Conservation (phyloP, 768 basidiomycete species). For the Leccinum variicolor region DNA sequence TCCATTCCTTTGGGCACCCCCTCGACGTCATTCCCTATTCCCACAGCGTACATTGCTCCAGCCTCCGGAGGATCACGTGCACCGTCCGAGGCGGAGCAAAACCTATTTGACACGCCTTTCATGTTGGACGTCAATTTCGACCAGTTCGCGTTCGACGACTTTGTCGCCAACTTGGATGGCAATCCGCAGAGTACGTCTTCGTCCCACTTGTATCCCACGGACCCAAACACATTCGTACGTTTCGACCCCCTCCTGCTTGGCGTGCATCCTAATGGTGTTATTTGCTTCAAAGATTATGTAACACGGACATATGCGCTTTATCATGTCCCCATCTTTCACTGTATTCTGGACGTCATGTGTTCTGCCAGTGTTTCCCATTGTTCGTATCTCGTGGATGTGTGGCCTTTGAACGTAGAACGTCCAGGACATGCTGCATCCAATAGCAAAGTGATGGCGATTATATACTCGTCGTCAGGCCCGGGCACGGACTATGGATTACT, state of each 20-base stretch:
- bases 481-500: neutral
- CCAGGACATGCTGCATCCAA: neutral
- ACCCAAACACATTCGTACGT: slow-evolving; percentile 36
- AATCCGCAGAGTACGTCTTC: slow-evolving; percentile 20
- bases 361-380: neutral
- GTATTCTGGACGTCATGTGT: neutral
- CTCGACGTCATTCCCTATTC: slow-evolving; percentile 7
- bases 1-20: neutral
- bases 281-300: slow-evolving; percentile 23
- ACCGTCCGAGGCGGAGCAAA: slow-evolving; percentile 16
- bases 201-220: slow-evolving; percentile 28
- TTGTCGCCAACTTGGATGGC: slow-evolving; percentile 17
- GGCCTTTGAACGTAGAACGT: slow-evolving; percentile 15
- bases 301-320: neutral
- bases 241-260: neutral
- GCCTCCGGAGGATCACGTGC: neutral
- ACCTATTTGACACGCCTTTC: slow-evolving; percentile 28
- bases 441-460: neutral
- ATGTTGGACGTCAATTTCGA: slow-evolving; percentile 30
- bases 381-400: neutral
- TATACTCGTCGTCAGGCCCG: neutral
- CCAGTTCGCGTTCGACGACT: slow-evolving; percentile 25
- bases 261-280: slow-evolving; percentile 6
- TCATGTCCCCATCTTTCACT: neutral
- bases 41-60: neutral